These are phyloP conservation scores for Camelina hispida DNA, from an alignment of 345 rosid genomes.

Conservation along the genomic window DNA sequence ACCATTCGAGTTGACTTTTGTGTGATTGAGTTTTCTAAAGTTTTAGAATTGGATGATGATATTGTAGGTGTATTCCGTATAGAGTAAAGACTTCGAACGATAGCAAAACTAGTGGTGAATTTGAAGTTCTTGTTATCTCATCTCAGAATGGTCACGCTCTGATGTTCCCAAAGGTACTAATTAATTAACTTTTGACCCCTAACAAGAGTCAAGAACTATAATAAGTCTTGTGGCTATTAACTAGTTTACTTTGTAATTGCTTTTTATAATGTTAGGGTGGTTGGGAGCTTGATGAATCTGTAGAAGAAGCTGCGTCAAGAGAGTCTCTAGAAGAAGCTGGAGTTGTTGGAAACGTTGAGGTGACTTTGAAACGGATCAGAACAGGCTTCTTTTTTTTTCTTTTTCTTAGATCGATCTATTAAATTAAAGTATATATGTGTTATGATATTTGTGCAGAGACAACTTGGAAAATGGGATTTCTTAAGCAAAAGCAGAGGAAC, in stretches of 20 bases:
- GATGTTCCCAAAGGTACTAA: slow-evolving; percentile 86
- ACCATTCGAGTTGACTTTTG: neutral
- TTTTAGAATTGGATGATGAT: neutral
- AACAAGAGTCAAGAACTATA: neutral
- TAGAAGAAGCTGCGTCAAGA: slow-evolving; percentile 76
- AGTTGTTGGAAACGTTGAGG: slow-evolving; percentile 78
- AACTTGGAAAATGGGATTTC: slow-evolving; percentile 82
- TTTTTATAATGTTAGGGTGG: slow-evolving; percentile 63
- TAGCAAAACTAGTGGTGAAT: slow-evolving; percentile 48
- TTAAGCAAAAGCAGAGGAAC: slow-evolving; percentile 79
- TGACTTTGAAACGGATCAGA: slow-evolving; percentile 25
- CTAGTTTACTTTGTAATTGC: neutral
- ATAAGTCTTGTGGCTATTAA: neutral
- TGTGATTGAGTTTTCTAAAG: neutral
- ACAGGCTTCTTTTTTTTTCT: too few species aligned
- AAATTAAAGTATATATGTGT: neutral
- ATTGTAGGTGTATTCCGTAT: slow-evolving; percentile 78
- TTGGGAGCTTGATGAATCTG: slow-evolving; percentile 92
- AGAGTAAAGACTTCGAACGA: slow-evolving; percentile 52
- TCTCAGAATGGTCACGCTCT: slow-evolving; percentile 81
- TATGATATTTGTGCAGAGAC: slow-evolving; percentile 47
- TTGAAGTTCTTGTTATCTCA: slow-evolving; percentile 75
- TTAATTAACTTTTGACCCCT: neutral
- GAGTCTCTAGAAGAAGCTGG: slow-evolving; percentile 92
- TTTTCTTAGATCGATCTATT: neutral